Base-by-base conservation (phyloP, 345 rosid species). In the Kandelia obovata region DNA sequence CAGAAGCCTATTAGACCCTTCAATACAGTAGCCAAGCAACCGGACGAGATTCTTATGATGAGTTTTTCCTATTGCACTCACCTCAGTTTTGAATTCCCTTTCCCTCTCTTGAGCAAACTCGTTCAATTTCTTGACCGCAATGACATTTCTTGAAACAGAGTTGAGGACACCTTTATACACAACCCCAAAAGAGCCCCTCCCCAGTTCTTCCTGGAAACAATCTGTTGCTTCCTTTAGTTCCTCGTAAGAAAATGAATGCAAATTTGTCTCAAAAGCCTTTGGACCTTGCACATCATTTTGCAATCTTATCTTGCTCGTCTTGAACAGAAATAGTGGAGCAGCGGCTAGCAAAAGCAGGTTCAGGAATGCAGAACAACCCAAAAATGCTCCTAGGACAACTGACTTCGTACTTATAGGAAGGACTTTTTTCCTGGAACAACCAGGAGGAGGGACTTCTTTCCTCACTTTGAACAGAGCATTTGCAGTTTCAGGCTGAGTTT, bases 111-210 rank as follows among this genome's bases (percentile, higher is more conserved):
- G 53, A 17, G 75, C 43, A 28, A 73, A 62, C 70, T 25, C 63
- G 37, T 67, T 75, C 69, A 74, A 52, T 27, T 78, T 78, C 70
- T 73, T 78, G 34, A 62, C 73, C 3, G 81, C 81, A 57, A 67
- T 30, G 20, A 35, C 73, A 58, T 15, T 49, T 57, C 65, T 32
- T 35, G 72, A 61, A 66, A 23, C 58, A 15, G 31, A 56, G 31
- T 28, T 62, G 52, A 79, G 65, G 61, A 37, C 16, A 3, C 78
- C 83, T 73, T 67, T 80, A 55, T 73, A 80, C 26, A 76, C 83
- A 32, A 70, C 60, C 17, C 78, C 83, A 35, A 71, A 73, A 63
- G 83, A 72, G 27, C 83, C 83, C 59, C 75, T 75, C 19, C 83
- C 83, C 0, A 79, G 13, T 64, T 76, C 71, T 64, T 80, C 78